Evolutionary conservation across 2,329 filamentous ascomycete species (phyloP).

Genomic region (Plectosphaerella cucumerina): DNA sequence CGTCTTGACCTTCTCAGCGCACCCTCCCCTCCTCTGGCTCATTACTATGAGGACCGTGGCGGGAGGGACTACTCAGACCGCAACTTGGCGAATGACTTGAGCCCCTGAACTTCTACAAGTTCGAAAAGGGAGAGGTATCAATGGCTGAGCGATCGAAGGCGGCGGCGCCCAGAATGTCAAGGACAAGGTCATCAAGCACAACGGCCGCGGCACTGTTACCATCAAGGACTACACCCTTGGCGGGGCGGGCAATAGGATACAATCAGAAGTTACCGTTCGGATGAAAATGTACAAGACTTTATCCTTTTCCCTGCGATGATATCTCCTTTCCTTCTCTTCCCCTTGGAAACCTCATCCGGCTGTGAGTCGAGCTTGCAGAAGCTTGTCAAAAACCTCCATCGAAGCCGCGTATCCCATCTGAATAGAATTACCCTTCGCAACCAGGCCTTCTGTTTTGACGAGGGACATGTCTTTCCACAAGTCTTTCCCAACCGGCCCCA

Average conservation of each 20-base stretch:
- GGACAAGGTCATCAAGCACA: conserved; percentile 30
- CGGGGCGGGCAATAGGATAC: conserved; percentile 30
- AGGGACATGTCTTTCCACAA: background rate
- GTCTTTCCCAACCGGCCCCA: background rate
- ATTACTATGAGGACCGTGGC: background rate
- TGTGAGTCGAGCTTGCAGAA: background rate
- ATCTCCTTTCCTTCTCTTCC: background rate
- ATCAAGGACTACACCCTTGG: conserved; percentile 30
- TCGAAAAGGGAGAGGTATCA: no score
- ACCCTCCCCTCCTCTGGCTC: background rate
- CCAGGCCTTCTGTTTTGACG: background rate
- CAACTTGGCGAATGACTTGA: no score
- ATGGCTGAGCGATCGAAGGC: conserved; percentile 22
- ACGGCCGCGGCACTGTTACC: conserved; percentile 24
- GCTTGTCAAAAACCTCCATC: background rate
- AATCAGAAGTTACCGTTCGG: background rate
- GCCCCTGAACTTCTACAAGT: no score
- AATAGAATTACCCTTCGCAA: background rate
- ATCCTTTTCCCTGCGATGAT: background rate
- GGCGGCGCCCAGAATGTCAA: conserved; percentile 26
- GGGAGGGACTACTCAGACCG: background rate
- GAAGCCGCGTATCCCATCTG: background rate
- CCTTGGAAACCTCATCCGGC: background rate
- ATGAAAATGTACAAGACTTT: background rate
- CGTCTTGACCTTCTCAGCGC: no score